Evolutionary conservation across 2,329 filamentous ascomycete species (phyloP).

Genomic region (Phoma herbarum): DNA sequence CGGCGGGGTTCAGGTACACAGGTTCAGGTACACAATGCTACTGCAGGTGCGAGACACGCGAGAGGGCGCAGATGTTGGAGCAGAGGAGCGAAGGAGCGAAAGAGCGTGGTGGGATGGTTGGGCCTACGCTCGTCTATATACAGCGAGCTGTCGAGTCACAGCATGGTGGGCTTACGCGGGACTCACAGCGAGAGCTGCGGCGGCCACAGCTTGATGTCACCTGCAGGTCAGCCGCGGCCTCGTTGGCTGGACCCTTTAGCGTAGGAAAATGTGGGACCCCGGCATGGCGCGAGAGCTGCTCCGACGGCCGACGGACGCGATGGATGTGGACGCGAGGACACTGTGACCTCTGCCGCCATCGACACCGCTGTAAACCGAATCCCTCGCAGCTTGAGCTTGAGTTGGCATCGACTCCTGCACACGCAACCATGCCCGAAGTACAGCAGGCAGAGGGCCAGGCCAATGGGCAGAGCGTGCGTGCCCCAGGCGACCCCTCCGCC

Average conservation of each 20-base stretch:
- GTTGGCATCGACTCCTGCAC: constrained; percentile 5
- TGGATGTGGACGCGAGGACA: constrained; percentile 16
- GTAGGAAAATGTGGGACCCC: neutral
- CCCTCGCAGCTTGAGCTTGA: too few relatives aligned
- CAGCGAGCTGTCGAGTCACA: neutral
- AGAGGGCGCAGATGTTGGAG: neutral
- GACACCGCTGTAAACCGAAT: neutral
- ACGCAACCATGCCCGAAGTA: constrained; percentile 44
- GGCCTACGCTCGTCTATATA: neutral
- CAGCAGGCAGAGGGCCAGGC: constrained; percentile 34
- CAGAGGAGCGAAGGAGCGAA: neutral
- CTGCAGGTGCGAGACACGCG: neutral
- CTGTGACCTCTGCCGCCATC: constrained; percentile 9
- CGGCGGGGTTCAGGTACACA: constrained; percentile 1
- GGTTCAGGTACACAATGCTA: too few relatives aligned
- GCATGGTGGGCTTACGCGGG: neutral
- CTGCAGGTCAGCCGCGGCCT: constrained; percentile 12
- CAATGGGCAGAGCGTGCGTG: constrained; percentile 38
- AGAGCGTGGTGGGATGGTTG: neutral
- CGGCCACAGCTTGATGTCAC: neutral
- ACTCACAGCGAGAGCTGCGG: constrained; percentile 17
- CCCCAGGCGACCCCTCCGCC: neutral
- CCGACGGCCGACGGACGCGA: neutral
- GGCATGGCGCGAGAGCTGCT: neutral
- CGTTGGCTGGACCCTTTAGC: constrained; percentile 29